Conservation (phyloP, 2,329 filamentous ascomycete species). For the Phaeoacremonium minimum region DNA sequence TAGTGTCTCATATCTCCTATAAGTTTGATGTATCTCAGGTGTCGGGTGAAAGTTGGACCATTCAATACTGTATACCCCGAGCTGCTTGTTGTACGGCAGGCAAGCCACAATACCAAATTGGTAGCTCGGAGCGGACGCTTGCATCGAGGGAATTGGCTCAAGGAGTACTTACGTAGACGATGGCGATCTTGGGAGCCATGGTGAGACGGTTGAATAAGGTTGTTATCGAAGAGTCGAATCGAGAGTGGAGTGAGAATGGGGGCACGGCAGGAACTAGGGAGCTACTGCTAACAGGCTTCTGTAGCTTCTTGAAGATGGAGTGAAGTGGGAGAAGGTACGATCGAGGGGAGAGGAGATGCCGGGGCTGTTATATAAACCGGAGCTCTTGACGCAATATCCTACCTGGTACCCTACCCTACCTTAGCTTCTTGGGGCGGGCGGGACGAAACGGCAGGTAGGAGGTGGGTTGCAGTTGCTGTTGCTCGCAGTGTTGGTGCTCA, state of each 20-base stretch:
- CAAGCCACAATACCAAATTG: neutral
- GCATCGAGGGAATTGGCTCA: constrained; percentile 5
- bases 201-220: constrained; percentile 25
- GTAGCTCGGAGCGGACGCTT: neutral
- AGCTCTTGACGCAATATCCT: constrained; percentile 5
- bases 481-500: no score
- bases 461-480: no score
- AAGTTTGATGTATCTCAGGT: neutral
- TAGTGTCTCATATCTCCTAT: neutral
- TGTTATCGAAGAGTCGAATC: neutral
- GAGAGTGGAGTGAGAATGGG: constrained; percentile 1
- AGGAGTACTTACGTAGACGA: constrained; percentile 69
- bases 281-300: no score
- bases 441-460: no score
- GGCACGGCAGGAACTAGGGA: constrained; percentile 1
- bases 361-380: constrained; percentile 3
- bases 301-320: neutral
- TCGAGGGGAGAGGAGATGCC: neutral
- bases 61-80: neutral
- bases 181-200: constrained; percentile 90
- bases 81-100: neutral
- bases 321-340: neutral
- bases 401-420: constrained; percentile 1
- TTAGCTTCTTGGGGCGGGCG: constrained; percentile 1
- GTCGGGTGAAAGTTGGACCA: neutral